Evolutionary conservation across 139 green algal genomes (phyloP).

Genomic region (Chlamydomonas sp.): DNA sequence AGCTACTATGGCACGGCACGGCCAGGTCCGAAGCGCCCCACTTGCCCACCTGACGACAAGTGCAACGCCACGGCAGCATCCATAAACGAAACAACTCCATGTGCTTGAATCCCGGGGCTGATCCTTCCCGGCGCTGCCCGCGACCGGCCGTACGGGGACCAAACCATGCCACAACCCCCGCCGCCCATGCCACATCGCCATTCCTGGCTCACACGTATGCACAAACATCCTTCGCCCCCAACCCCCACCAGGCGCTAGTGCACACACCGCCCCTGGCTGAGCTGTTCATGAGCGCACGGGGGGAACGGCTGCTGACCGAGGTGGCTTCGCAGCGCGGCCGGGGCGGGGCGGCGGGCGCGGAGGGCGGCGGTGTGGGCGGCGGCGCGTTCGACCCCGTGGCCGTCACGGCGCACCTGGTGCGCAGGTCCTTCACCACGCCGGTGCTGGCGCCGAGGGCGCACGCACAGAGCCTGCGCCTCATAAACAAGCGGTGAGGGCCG

Average conservation of each 20-base stretch:
- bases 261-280: constrained; percentile 91
- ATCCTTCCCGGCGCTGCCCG: too few species aligned
- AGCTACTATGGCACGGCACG: too few species aligned
- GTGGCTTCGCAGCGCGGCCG: not conserved
- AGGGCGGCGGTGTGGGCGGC: not conserved
- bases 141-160: too few species aligned
- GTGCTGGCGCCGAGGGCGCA: constrained; percentile 57
- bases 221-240: not conserved
- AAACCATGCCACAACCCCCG: too few species aligned
- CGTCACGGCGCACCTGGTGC: constrained; percentile 65
- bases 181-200: too few species aligned
- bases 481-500: constrained; percentile 64
- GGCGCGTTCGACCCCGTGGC: constrained; percentile 59
- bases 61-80: too few species aligned
- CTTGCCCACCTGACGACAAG: too few species aligned
- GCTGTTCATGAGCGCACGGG: constrained; percentile 64
- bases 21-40: too few species aligned
- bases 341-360: not conserved
- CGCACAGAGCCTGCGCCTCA: constrained; percentile 54
- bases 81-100: too few species aligned
- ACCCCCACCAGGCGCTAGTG: constrained; percentile 59
- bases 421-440: constrained; percentile 28
- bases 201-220: too few species aligned
- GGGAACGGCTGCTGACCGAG: constrained; percentile 7
- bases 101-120: too few species aligned